Evolutionary conservation across 805 yeast species (phyloP).

Genomic region (Saturnispora kantuleensis): DNA sequence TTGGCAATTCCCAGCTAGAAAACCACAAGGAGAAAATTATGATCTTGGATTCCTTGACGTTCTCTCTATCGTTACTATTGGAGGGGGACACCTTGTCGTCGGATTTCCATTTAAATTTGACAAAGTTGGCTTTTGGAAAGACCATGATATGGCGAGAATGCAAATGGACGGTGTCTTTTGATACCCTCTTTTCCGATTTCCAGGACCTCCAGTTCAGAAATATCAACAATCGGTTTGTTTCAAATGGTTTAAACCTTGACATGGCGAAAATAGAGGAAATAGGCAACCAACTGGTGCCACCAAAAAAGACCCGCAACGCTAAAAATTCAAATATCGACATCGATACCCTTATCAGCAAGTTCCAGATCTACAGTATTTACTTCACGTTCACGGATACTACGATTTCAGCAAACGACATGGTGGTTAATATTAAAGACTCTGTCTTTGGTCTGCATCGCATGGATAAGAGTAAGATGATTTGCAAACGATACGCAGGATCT

Average conservation of each 20-base stretch:
- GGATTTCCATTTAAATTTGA: conserved; percentile 8
- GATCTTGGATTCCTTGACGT: conserved; percentile 10
- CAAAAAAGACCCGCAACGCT: neutral
- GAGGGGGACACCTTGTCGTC: neutral
- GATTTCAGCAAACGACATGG: neutral
- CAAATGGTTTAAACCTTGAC: conserved; percentile 7
- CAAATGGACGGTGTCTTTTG: conserved; percentile 10
- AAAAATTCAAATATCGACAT: neutral
- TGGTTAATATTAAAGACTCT: conserved; percentile 8
- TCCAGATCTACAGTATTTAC: conserved; percentile 7
- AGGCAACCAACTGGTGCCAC: neutral
- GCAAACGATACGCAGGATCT: conserved; percentile 1
- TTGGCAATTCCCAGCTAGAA: neutral
- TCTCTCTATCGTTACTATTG: conserved; percentile 6
- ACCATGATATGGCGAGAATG: conserved; percentile 2
- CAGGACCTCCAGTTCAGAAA: neutral
- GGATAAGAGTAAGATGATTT: conserved; percentile 5
- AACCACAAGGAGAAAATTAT: conserved; percentile 1
- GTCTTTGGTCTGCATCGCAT: conserved; percentile 9
- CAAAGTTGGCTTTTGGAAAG: conserved; percentile 5
- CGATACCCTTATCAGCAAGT: conserved; percentile 3
- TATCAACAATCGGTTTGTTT: conserved; percentile 5
- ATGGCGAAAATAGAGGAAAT: neutral
- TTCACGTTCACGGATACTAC: conserved; percentile 12
- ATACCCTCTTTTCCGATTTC: neutral